These are phyloP conservation scores for Anacardium occidentale DNA, from an alignment of 345 rosid species.

Conservation along the genomic window DNA sequence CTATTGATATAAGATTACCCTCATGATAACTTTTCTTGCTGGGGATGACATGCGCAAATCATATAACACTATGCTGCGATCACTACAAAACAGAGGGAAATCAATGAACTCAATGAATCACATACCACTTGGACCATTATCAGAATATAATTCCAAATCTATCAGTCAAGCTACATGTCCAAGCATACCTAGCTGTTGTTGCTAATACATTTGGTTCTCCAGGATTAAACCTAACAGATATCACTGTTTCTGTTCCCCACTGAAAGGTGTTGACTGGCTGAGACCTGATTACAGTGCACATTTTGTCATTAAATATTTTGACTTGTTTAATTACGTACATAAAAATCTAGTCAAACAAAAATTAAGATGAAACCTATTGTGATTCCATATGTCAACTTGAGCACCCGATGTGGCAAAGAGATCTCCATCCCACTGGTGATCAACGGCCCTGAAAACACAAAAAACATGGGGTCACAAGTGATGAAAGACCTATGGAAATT, in stretches of 20 bases:
- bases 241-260: slow-evolving; percentile 83
- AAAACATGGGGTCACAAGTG: slow-evolving; percentile 6
- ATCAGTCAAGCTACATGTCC: not conserved
- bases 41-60: slow-evolving; percentile 86
- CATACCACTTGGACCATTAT: not conserved
- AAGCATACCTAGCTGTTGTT: slow-evolving; percentile 68
- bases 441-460: slow-evolving; percentile 66
- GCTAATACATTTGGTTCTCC: slow-evolving; percentile 87
- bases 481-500: not conserved
- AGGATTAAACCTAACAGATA: slow-evolving; percentile 89
- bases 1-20: slow-evolving; percentile 41
- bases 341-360: not conserved
- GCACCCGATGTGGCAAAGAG: slow-evolving; percentile 95
- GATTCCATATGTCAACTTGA: slow-evolving; percentile 92
- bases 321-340: not conserved
- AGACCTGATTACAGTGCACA: slow-evolving; percentile 52
- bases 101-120: not conserved
- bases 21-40: slow-evolving; percentile 77
- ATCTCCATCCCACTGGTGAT: slow-evolving; percentile 91
- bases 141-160: not conserved
- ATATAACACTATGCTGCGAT: slow-evolving; percentile 71
- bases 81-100: slow-evolving; percentile 44
- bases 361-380: slow-evolving; percentile 63
- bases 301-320: slow-evolving; percentile 5
- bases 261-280: slow-evolving; percentile 82